Evolutionary conservation across 805 yeast species (phyloP), one percentile per base, ranked within the genome.

Genomic region (Cephaloascus albidus): DNA sequence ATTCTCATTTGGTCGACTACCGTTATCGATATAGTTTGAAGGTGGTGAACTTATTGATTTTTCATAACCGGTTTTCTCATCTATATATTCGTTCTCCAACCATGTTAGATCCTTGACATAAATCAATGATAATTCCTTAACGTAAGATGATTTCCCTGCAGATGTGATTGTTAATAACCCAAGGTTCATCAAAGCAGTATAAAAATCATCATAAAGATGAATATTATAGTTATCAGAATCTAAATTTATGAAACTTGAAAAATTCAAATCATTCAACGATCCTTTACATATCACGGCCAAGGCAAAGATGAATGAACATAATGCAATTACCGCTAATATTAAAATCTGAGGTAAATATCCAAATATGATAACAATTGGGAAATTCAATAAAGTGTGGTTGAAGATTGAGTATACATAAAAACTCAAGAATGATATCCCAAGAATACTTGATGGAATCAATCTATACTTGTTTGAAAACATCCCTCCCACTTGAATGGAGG

Each of bases 281-380:
- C 80, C 61, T 36, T 79, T 77, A n/a, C 76, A 68, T 4, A 80
- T 36, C 1, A 77, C 67, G 0, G 95, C 89, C 35, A 78, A 44
- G 0, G 62, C 48, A 49, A 81, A 82, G 3, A 83, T 74, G 0
- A 54, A 36, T 0, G 68, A 49, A 42, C 93, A 81, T 14, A 80
- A 48, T 1, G 59, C 12, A 4, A 78, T 72, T 15, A 82, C 68
- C 3, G 51, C 42, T 3, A 77, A 45, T 1, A 80, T 73, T 31
- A 78, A 54, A 16, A 83, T 53, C 49, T 85, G 89, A 1, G 95
- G 94, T 12, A 76, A 54, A 45, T 78, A 76, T 2, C 87, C 81
- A 42, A 77, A 52, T 12, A 75, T 55, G 20, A 80, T 71, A 3
- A 74, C 67, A 5, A 68, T 53, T 14, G 88, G 90, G 48, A 81